A percentile compares a stretch with the other conserved stretches of the same genome.
These are phyloP conservation scores for Helminthosporium solani DNA, from an alignment of 2,329 filamentous ascomycete genomes.

Conservation along the genomic window DNA sequence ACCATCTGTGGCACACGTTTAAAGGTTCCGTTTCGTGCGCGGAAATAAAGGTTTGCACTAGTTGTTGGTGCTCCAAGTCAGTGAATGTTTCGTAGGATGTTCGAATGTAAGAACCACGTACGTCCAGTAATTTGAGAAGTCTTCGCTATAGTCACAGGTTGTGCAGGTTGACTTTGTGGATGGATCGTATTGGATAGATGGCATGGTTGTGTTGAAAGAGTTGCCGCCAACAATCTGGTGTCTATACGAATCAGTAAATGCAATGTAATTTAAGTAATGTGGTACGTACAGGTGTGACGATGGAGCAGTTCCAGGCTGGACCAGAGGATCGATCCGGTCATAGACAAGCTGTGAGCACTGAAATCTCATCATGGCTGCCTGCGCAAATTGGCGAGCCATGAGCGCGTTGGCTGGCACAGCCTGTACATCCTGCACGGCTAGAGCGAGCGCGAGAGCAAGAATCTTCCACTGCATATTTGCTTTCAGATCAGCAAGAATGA, in stretches of 20 bases:
- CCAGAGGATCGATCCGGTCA: constrained; percentile 25
- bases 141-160: constrained; percentile 25
- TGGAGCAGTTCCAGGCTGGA: constrained; percentile 20
- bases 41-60: constrained; percentile 32
- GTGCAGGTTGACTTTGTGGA: constrained; percentile 21
- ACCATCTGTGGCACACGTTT: constrained; percentile 33
- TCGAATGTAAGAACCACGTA: not conserved
- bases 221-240: constrained; percentile 31
- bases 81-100: not conserved
- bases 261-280: constrained; percentile 4
- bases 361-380: constrained; percentile 29
- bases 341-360: constrained; percentile 22
- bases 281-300: constrained; percentile 25
- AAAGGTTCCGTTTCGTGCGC: constrained; percentile 27
- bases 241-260: constrained; percentile 6
- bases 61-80: constrained; percentile 16
- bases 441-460: constrained; percentile 17
- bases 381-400: constrained; percentile 24
- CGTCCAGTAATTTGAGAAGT: constrained; percentile 6
- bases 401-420: constrained; percentile 18
- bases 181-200: constrained; percentile 19
- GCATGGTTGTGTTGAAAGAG: constrained; percentile 29
- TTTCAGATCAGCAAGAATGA: not conserved
- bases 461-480: constrained; percentile 22
- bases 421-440: constrained; percentile 18